These are phyloP conservation scores for Neonectria punicea DNA, from an alignment of 2,329 filamentous ascomycete genomes.

Conservation along the genomic window DNA sequence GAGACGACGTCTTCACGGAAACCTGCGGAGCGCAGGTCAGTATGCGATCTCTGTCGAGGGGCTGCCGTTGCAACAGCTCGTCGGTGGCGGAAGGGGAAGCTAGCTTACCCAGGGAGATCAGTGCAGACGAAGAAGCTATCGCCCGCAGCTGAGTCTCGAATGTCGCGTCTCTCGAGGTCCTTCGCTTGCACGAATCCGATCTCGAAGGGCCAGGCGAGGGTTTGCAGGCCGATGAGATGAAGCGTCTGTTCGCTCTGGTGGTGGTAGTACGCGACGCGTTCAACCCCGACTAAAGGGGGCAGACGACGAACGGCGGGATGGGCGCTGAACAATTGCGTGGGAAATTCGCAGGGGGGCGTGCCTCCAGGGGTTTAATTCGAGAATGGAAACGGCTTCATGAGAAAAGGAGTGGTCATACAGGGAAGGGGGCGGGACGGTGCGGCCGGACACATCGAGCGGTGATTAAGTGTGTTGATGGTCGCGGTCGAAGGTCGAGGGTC, in stretches of 20 bases:
- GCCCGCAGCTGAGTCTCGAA: conserved; percentile 69
- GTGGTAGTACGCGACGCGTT: conserved; percentile 48
- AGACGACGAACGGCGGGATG: conserved; percentile 37
- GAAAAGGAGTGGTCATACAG: conserved; percentile 41
- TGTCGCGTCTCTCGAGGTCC: conserved; percentile 44
- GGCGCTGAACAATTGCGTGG: conserved; percentile 29
- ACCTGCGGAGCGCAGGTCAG: conserved; percentile 47
- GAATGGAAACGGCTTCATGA: conserved; percentile 43
- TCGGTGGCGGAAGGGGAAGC: conserved; percentile 9
- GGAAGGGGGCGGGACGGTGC: conserved; percentile 39
- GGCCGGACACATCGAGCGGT: conserved; percentile 47
- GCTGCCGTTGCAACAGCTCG: conserved; percentile 26
- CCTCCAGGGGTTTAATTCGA: conserved; percentile 39
- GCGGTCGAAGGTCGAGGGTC: conserved; percentile 26
- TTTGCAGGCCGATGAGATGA: conserved; percentile 32
- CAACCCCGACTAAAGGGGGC: conserved; percentile 42
- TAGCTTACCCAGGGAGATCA: conserved; percentile 66
- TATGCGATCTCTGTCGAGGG: conserved; percentile 36
- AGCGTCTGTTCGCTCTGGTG: conserved; percentile 18
- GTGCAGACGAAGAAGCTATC: conserved; percentile 68
- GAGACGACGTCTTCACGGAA: conserved; percentile 66
- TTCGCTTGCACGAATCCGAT: conserved; percentile 38
- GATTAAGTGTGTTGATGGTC: conserved; percentile 22
- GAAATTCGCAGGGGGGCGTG: conserved; percentile 40
- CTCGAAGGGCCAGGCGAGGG: conserved; percentile 35